Conservation (phyloP, 768 basidiomycete genomes). For the Hysterangium stoloniferum region DNA sequence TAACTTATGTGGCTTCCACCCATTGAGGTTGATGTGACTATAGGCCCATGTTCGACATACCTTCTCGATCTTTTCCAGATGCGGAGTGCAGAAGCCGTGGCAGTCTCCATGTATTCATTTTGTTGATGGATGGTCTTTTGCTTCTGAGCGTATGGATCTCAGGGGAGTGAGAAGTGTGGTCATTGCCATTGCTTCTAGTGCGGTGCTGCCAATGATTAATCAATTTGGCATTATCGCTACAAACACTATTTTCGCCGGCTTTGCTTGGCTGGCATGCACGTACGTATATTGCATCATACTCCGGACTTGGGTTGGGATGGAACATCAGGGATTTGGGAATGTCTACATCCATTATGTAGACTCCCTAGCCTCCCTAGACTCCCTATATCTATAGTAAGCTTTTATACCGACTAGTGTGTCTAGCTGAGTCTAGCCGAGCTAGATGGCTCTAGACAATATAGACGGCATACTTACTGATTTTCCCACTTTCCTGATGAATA, state of each 20-base stretch:
- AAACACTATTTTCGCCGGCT: slow-evolving; percentile 36
- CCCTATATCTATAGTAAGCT: too few relatives aligned
- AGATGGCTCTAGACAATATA: too few relatives aligned
- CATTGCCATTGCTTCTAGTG: slow-evolving; percentile 34
- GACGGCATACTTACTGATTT: too few relatives aligned
- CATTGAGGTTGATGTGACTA: slow-evolving; percentile 10
- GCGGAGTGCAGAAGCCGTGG: slow-evolving; percentile 54
- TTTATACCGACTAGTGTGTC: too few relatives aligned
- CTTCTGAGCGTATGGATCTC: background rate
- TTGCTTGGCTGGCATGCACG: slow-evolving; percentile 46
- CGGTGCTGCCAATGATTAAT: slow-evolving; percentile 47
- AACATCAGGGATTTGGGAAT: too few relatives aligned
- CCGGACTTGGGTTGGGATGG: too few relatives aligned
- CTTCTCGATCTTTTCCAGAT: slow-evolving; percentile 51
- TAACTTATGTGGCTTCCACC: background rate
- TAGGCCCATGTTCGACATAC: slow-evolving; percentile 50
- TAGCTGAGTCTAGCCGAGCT: too few relatives aligned
- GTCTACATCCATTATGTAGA: too few relatives aligned
- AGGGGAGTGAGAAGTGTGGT: slow-evolving; percentile 44
- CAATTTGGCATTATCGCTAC: slow-evolving; percentile 43
- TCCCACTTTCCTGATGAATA: too few relatives aligned
- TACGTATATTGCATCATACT: too few relatives aligned
- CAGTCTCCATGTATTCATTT: slow-evolving; percentile 37
- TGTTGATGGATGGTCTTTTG: background rate
- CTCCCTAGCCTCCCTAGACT: too few relatives aligned